phyloP scores from a whole-genome alignment of 1,284 basidiomycete species.

The Neonothopanus nambi region DNA sequence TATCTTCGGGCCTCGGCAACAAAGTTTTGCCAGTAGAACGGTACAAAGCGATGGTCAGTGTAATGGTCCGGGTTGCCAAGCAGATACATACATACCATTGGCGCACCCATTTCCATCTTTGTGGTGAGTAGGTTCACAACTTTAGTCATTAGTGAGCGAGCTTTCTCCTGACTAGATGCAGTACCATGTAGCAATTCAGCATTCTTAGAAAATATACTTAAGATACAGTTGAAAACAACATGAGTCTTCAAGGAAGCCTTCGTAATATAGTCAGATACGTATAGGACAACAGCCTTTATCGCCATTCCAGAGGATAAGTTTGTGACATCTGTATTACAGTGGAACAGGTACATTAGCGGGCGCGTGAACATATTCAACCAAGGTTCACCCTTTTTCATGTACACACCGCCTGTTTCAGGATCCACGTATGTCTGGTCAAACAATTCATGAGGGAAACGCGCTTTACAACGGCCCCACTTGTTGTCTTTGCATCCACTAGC shows the following conservation, averaged over 20 bases:
- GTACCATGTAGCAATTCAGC: conserved; percentile 17
- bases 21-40: conserved; percentile 29
- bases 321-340: conserved; percentile 38
- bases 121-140: conserved; percentile 29
- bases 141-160: conserved; percentile 26
- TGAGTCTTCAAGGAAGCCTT: conserved; percentile 36
- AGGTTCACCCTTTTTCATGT: conserved; percentile 33
- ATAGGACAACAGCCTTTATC: conserved; percentile 36
- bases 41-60: conserved; percentile 19
- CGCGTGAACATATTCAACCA: conserved; percentile 34
- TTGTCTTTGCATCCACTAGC: conserved; percentile 18
- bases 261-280: conserved; percentile 42
- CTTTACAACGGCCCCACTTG: conserved; percentile 25
- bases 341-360: conserved; percentile 31
- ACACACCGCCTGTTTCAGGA: conserved; percentile 27
- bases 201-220: conserved; percentile 26
- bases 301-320: conserved; percentile 35
- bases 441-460: conserved; percentile 27
- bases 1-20: conserved; percentile 17
- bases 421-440: conserved; percentile 23
- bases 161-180: conserved; percentile 17
- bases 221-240: conserved; percentile 34
- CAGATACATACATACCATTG: conserved; percentile 30
- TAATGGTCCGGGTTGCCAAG: conserved; percentile 34
- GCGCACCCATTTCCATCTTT: conserved; percentile 31